phyloP scores from a whole-genome alignment of 1,284 basidiomycete genomes.

The Jaminaea rosea region DNA sequence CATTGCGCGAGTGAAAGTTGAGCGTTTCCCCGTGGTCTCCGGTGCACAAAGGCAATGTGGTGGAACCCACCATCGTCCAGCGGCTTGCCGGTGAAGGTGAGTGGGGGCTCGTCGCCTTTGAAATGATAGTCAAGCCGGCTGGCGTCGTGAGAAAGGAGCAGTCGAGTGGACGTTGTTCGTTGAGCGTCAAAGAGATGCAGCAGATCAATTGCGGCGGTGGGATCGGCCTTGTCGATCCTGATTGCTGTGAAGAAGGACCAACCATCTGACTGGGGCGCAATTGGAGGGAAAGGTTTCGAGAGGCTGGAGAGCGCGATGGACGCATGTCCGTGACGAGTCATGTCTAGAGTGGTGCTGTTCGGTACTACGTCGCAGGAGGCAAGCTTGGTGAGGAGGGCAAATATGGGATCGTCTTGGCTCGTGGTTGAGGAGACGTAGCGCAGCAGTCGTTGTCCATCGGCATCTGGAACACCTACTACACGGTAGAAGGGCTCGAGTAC shows the following conservation, averaged over 20 bases:
- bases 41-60: constrained; percentile 29
- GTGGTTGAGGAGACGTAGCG: neutral
- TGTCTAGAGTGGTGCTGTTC: constrained; percentile 19
- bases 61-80: constrained; percentile 17
- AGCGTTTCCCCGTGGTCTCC: constrained; percentile 16
- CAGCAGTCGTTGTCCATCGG: neutral
- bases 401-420: constrained; percentile 5
- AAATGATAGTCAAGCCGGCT: constrained; percentile 20
- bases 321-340: constrained; percentile 17
- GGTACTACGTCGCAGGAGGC: constrained; percentile 25
- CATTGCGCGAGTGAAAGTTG: constrained; percentile 22
- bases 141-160: constrained; percentile 22
- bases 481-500: neutral
- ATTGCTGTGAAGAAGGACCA: constrained; percentile 27
- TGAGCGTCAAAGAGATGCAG: constrained; percentile 29
- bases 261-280: constrained; percentile 13
- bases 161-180: constrained; percentile 14
- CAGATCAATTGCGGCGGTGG: constrained; percentile 19
- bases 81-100: constrained; percentile 13
- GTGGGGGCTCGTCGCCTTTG: constrained; percentile 6
- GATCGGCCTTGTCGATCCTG: constrained; percentile 25
- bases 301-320: constrained; percentile 28
- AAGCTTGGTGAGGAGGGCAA: constrained; percentile 10
- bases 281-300: constrained; percentile 29
- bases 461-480: neutral